Evolutionary conservation across 176 grass and related monocot species (phyloP).

Genomic region (Cymbopogon citratus): DNA sequence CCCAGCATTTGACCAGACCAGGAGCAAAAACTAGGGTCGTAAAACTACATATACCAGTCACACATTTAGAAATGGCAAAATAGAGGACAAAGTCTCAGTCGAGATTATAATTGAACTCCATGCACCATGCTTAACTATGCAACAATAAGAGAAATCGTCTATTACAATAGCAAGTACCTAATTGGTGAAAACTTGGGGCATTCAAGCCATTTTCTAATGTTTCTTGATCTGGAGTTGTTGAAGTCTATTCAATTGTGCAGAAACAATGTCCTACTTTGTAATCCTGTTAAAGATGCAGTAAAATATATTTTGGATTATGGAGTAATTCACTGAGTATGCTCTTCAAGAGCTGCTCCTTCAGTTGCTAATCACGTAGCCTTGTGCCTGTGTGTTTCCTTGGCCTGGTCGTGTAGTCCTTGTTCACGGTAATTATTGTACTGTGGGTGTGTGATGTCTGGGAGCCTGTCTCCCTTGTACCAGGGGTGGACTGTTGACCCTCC

Average conservation of each 20-base stretch:
- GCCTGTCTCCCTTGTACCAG: background rate
- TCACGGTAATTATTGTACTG: background rate
- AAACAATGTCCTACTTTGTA: background rate
- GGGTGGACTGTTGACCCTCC: background rate
- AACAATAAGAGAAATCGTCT: background rate
- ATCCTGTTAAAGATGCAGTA: background rate
- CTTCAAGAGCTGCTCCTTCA: background rate
- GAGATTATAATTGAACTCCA: background rate
- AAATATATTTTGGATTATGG: background rate
- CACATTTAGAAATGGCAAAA: background rate
- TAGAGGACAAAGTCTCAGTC: background rate
- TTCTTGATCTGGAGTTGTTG: background rate
- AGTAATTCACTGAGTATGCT: background rate
- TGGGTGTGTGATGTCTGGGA: background rate
- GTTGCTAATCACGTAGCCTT: background rate
- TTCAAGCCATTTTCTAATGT: background rate
- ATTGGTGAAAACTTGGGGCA: background rate
- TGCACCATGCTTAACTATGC: background rate
- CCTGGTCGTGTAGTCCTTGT: background rate
- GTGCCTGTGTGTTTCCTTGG: background rate
- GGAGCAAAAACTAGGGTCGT: background rate
- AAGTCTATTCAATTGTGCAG: background rate
- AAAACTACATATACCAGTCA: background rate
- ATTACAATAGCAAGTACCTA: background rate
- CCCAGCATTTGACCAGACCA: background rate